Percentiles rank a stretch among this genome's conserved stretches.
Conservation (phyloP, 2,329 filamentous ascomycete species). For the Scedosporium apiospermum region DNA sequence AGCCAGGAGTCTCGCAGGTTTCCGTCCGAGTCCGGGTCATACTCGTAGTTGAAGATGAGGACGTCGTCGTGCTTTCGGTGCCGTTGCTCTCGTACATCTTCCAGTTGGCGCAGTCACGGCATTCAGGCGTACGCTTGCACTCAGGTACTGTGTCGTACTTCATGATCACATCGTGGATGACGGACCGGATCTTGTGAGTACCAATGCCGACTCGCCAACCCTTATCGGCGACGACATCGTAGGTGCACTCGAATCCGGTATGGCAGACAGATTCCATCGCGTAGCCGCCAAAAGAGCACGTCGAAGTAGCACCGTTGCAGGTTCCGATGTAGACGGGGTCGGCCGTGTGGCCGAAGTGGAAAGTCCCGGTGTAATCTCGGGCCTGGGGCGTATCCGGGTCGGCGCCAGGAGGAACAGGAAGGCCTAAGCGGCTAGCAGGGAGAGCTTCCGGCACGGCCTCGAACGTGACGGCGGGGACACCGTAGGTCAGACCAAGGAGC, state of each 20-base stretch:
- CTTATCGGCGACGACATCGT: constrained; percentile 84
- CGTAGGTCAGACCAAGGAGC: constrained; percentile 85
- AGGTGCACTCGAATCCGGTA: constrained; percentile 76
- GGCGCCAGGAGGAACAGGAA: constrained; percentile 74
- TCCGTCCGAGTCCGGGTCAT: constrained; percentile 68
- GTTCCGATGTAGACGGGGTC: constrained; percentile 92
- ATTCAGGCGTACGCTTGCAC: constrained; percentile 68
- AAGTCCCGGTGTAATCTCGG: constrained; percentile 64
- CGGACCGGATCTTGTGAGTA: constrained; percentile 80
- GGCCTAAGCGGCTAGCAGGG: constrained; percentile 71
- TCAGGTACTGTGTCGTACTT: constrained; percentile 72
- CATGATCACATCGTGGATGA: constrained; percentile 79
- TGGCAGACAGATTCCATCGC: constrained; percentile 92
- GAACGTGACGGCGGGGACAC: constrained; percentile 82
- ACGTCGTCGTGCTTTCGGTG: constrained; percentile 62
- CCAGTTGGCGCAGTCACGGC: constrained; percentile 86
- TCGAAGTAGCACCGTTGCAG: constrained; percentile 82
- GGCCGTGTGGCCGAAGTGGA: constrained; percentile 90
- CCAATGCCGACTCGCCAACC: constrained; percentile 88
- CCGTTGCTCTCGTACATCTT: constrained; percentile 92
- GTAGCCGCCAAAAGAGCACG: constrained; percentile 86
- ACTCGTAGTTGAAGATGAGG: constrained; percentile 42
- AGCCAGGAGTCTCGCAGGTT: constrained; percentile 85
- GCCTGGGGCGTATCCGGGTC: constrained; percentile 63
- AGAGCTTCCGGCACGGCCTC: constrained; percentile 88